Conservation (phyloP, 2,329 filamentous ascomycete species). For the Xylaria multiplex region DNA sequence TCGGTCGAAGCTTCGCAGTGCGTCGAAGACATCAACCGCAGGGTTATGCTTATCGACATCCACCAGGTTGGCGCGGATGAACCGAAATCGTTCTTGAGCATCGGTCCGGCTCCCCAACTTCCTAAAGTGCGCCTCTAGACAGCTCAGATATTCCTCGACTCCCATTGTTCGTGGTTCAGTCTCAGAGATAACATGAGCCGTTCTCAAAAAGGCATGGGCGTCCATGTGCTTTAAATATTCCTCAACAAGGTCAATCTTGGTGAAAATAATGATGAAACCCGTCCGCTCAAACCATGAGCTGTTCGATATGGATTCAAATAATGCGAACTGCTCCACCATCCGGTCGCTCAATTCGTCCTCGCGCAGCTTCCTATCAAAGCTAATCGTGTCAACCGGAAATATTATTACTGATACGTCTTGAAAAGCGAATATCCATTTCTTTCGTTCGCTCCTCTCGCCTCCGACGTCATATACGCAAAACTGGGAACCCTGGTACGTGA, state of each 20-base stretch:
- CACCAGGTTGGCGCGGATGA: slow-evolving; percentile 23
- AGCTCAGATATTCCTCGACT: not conserved
- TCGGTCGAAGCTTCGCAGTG: not conserved
- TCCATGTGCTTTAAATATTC: not conserved
- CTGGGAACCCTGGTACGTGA: slow-evolving; percentile 2
- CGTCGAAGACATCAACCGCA: slow-evolving; percentile 17
- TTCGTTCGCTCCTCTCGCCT: slow-evolving; percentile 23
- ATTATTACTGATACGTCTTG: slow-evolving; percentile 16
- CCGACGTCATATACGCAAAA: slow-evolving; percentile 20
- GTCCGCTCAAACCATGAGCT: slow-evolving; percentile 21
- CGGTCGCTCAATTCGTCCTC: slow-evolving; percentile 3
- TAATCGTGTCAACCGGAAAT: slow-evolving; percentile 24
- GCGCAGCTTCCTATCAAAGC: slow-evolving; percentile 2
- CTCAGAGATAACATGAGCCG: not conserved
- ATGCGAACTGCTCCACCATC: slow-evolving; percentile 18
- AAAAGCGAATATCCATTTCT: slow-evolving; percentile 28
- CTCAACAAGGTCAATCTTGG: slow-evolving; percentile 31
- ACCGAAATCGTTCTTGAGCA: slow-evolving; percentile 3
- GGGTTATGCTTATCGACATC: slow-evolving; percentile 16
- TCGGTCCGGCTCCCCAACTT: not conserved
- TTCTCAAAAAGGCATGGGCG: not conserved
- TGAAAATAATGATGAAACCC: slow-evolving; percentile 29
- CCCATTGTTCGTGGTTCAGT: not conserved
- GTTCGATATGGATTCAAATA: slow-evolving; percentile 8
- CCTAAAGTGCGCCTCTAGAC: slow-evolving; percentile 3